Evolutionary conservation across 1,284 basidiomycete genomes (phyloP), one percentile per base, ranked within the genome.

Genomic region (Boletus austroedulis): DNA sequence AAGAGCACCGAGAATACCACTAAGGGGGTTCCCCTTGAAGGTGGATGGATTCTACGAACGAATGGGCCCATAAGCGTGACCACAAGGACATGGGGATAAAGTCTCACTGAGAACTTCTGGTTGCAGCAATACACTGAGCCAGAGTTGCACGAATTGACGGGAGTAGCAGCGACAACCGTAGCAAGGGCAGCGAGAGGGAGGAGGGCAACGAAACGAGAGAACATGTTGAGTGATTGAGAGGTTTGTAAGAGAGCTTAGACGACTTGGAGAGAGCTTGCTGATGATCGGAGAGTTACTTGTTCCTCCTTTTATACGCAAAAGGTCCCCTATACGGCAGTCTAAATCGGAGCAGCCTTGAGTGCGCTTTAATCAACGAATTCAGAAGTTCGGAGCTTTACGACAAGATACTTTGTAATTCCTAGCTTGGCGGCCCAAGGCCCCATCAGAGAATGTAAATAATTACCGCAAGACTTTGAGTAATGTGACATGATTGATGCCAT

Each of bases 121-220:
- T 45, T 31, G 47, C 57, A 58, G 28, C 57, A 58, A 12, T 24
- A n/a, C 17, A 4, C 7, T 8, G 0, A 3, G 12, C 43, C 51
- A 14, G 43, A 21, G 12, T 12, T 32, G 31, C 51, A 53, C 10
- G 6, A 19, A n/a, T n/a, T n/a, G n/a, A n/a, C n/a, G n/a, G n/a
- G n/a, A n/a, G n/a, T n/a, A n/a, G n/a, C n/a, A 0, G 34, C 10
- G 5, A 26, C 48, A 5, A 48, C 40, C 2, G 36, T 41, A 21
- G 10, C 41, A n/a, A 59, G 50, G 12, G 58, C 45, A 38, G 31
- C 58, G 31, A 59, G 1, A 23, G 57, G 36, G 19, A 60, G 24
- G n/a, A 60, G 29, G 6, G 32, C 12, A 5, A 8, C 31, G 5
- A 53, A 3, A 15, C 46, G 50, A 23, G 38, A 24, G 59, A 53